Base-by-base conservation (phyloP, 345 rosid species). In the Hypericum androsaemum region DNA sequence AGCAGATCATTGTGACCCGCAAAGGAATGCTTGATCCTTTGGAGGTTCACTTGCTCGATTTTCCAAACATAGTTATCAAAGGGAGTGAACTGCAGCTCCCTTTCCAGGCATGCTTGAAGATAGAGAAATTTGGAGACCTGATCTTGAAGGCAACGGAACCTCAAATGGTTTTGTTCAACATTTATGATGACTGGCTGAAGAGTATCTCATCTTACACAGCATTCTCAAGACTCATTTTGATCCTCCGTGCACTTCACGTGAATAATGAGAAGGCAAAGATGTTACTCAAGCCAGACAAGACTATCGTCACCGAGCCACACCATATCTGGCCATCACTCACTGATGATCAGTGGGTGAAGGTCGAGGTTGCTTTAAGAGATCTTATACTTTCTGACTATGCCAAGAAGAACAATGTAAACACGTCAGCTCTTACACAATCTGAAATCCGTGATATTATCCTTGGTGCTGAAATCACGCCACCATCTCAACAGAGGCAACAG, bases 341-440 rank as follows among this genome's bases (percentile, higher is more conserved):
- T 47, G 95, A 94, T 54, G 99, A 94, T 73, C 99, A 94, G 43
- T 94, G 99, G 99, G 88, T 86, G 95, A 94, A 94, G 83, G 96
- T 92, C 41, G 97, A 88, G 81, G 97, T 94, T 65, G 97, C 97
- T 41, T 69, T 94, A 35, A 73, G 94, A 66, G 99, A 94, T 79
- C 86, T 88, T 41, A 94, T 94, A 52, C 89, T 88, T 46, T 94
- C 92, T 1, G 99, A 88, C 66, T 94, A 88, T 58, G 97, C 99
- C 13, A 94, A 88, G 88, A 94, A 94, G 81, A 94, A 94, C 76
- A 94, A 88, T 58, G 99, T 94, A 64, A 94, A 94, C 59, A 94
- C 94, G 3, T 94, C 99, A 38, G 99, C 99, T 39, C 57, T 94
- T 41, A 94, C 99, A 44, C 99, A 94, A 53, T 94, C 99, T 36